A percentile compares a stretch with the other conserved stretches of the same genome.
phyloP scores from a whole-genome alignment of 2,329 filamentous ascomycete genomes.

The Rhinocladiella similis region DNA sequence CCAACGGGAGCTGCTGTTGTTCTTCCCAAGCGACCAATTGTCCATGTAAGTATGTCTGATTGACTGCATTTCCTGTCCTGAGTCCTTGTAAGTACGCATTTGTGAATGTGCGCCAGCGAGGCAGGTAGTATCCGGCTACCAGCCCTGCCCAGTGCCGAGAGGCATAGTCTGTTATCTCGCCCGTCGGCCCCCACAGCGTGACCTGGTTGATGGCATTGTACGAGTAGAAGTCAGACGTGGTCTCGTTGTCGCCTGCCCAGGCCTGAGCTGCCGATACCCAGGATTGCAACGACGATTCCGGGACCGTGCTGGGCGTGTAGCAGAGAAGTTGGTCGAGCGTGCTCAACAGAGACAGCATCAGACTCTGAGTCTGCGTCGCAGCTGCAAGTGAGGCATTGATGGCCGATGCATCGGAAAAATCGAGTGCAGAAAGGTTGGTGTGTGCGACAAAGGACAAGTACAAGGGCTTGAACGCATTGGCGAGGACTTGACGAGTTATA shows the following conservation, averaged over 20 bases:
- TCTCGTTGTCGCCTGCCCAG: constrained; percentile 30
- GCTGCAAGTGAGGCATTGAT: constrained; percentile 21
- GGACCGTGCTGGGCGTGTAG: constrained; percentile 33
- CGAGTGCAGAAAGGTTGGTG: constrained; percentile 32
- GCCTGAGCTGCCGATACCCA: constrained; percentile 45
- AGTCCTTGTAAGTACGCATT: constrained; percentile 36
- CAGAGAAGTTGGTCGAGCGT: constrained; percentile 45
- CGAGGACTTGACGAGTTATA: constrained; percentile 50
- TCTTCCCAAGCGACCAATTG: constrained; percentile 1
- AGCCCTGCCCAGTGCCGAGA: constrained; percentile 52
- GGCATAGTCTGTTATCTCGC: constrained; percentile 53
- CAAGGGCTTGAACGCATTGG: constrained; percentile 46
- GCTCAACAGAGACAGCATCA: constrained; percentile 37
- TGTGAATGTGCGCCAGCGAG: constrained; percentile 49
- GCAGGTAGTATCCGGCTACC: constrained; percentile 48
- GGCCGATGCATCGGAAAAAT: constrained; percentile 2
- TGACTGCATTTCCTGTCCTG: background rate
- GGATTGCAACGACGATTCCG: constrained; percentile 42
- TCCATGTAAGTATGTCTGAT: constrained; percentile 1
- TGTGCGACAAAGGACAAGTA: constrained; percentile 40
- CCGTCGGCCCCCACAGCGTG: constrained; percentile 51
- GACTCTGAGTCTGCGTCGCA: constrained; percentile 31
- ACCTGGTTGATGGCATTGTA: constrained; percentile 53
- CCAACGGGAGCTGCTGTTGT: background rate
- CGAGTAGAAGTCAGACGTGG: constrained; percentile 40